phyloP scores from a whole-genome alignment of 108 stramenopile genomes.

The Cyclotella sp. region DNA sequence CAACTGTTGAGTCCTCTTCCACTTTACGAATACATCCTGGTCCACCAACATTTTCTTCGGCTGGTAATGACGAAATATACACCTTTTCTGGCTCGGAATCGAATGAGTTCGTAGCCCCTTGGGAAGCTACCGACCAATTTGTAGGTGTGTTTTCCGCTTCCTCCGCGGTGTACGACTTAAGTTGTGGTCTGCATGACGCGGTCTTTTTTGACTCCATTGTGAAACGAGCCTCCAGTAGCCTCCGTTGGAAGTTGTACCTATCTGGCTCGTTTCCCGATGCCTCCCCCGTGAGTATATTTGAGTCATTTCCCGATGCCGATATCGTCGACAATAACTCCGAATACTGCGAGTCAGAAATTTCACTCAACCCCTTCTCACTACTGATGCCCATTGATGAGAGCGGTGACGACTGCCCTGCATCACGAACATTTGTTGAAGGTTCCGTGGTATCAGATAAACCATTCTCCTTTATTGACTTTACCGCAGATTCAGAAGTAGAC shows the following conservation, averaged over 20 bases:
- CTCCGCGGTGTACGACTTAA: neutral
- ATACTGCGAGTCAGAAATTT: neutral
- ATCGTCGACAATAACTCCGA: constrained; percentile 1
- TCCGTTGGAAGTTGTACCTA: neutral
- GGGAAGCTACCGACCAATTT: neutral
- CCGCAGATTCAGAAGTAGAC: neutral
- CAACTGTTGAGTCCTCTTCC: neutral
- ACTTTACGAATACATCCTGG: constrained; percentile 9
- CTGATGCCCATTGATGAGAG: neutral
- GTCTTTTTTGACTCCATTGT: constrained; percentile 4
- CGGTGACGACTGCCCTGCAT: neutral
- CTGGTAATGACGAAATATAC: neutral
- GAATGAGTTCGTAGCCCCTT: neutral
- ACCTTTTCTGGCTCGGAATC: neutral
- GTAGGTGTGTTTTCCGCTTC: neutral
- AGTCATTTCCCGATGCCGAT: neutral
- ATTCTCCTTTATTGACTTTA: neutral
- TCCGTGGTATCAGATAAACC: neutral
- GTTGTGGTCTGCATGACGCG: no score
- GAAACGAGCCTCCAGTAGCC: constrained; percentile 3
- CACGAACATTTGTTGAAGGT: neutral
- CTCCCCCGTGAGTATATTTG: neutral
- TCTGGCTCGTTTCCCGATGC: neutral
- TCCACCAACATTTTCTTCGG: neutral
- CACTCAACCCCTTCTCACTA: neutral